Evolutionary conservation across 148 eudicot species (phyloP).

Genomic region (Spergularia bocconei): DNA sequence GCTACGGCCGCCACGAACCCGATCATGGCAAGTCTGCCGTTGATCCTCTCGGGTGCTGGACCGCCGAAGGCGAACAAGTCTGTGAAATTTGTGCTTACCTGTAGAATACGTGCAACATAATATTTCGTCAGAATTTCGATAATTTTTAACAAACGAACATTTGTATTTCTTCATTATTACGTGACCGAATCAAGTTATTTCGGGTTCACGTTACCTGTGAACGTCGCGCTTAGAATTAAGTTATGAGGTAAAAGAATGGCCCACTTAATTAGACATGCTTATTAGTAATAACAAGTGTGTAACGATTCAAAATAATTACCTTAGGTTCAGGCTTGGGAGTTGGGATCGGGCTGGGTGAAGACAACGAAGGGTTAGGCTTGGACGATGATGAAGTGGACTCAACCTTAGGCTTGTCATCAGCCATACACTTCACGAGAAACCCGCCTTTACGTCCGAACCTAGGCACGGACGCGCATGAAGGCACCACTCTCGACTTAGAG

Average conservation of each 20-base stretch:
- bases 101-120: not conserved
- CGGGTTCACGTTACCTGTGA: too few relatives aligned
- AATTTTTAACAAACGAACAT: not conserved
- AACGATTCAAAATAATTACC: constrained; percentile 9
- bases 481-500: not conserved
- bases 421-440: constrained; percentile 29
- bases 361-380: not conserved
- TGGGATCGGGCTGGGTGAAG: constrained; percentile 3
- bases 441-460: constrained; percentile 8
- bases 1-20: constrained; percentile 77
- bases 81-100: constrained; percentile 57
- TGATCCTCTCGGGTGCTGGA: constrained; percentile 86
- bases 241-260: too few relatives aligned
- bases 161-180: too few relatives aligned
- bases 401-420: constrained; percentile 20
- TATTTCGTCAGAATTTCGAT: too few relatives aligned
- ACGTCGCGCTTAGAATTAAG: too few relatives aligned
- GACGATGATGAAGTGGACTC: not conserved
- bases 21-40: constrained; percentile 82
- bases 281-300: too few relatives aligned
- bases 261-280: too few relatives aligned
- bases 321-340: constrained; percentile 27
- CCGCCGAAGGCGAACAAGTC: constrained; percentile 77
- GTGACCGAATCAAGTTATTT: too few relatives aligned
- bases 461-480: constrained; percentile 4